A percentile compares a stretch with the other conserved stretches of the same genome.
These are phyloP conservation scores for Cercophora samala DNA, from an alignment of 495 filamentous ascomycete species.

Conservation along the genomic window DNA sequence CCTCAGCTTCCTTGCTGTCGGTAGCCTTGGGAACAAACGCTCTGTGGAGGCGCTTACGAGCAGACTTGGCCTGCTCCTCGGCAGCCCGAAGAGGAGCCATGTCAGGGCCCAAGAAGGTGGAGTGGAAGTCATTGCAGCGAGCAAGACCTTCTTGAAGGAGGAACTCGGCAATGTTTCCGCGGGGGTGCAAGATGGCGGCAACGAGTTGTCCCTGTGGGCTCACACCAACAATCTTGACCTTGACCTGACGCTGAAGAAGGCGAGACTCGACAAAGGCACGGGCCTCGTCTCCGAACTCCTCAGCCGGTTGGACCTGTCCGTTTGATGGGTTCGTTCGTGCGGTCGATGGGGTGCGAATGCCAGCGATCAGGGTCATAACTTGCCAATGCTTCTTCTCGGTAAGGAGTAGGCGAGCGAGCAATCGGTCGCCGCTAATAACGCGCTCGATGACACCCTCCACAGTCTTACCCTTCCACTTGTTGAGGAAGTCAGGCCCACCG, in stretches of 20 bases:
- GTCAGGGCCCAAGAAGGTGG: slow-evolving; percentile 75
- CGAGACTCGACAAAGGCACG: slow-evolving; percentile 79
- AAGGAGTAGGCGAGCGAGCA: slow-evolving; percentile 77
- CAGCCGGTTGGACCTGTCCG: slow-evolving; percentile 74
- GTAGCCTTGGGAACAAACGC: slow-evolving; percentile 63
- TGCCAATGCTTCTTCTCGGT: slow-evolving; percentile 77
- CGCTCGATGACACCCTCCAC: slow-evolving; percentile 78
- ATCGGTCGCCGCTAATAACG: slow-evolving; percentile 83
- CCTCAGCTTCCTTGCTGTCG: slow-evolving; percentile 62
- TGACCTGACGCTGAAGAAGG: slow-evolving; percentile 79
- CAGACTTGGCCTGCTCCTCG: slow-evolving; percentile 77
- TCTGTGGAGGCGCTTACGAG: slow-evolving; percentile 72
- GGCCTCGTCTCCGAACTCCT: slow-evolving; percentile 84
- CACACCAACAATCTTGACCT: slow-evolving; percentile 74
- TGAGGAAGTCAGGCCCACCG: slow-evolving; percentile 68
- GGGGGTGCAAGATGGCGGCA: slow-evolving; percentile 75
- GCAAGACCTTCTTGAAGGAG: slow-evolving; percentile 84
- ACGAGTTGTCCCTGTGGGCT: slow-evolving; percentile 85
- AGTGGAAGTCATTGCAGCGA: slow-evolving; percentile 90
- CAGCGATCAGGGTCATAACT: slow-evolving; percentile 78
- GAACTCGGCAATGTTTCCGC: slow-evolving; percentile 86
- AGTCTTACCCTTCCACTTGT: slow-evolving; percentile 70
- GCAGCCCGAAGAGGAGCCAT: slow-evolving; percentile 85
- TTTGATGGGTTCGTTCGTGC: slow-evolving; percentile 72
- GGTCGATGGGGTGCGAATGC: slow-evolving; percentile 80